Evolutionary conservation across 352 stramenopile genomes (phyloP).

Genomic region (Phytophthora colocasiae): DNA sequence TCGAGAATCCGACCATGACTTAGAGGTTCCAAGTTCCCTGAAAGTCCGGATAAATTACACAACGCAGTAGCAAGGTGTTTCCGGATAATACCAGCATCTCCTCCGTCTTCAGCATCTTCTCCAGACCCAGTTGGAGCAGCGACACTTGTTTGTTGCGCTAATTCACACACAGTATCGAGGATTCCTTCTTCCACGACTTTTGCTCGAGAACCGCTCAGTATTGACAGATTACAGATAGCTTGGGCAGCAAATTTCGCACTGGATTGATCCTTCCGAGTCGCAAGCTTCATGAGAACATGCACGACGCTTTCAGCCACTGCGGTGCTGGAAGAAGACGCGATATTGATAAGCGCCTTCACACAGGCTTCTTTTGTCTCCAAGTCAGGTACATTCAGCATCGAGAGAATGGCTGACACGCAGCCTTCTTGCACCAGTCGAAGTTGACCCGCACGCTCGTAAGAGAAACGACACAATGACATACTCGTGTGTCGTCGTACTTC

Average conservation of each 20-base stretch:
- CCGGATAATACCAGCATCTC: slow-evolving; percentile 44
- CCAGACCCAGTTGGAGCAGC: slow-evolving; percentile 3
- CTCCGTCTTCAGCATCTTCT: slow-evolving; percentile 31
- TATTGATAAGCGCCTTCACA: slow-evolving; percentile 89
- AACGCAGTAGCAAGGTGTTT: slow-evolving; percentile 73
- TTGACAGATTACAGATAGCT: slow-evolving; percentile 81
- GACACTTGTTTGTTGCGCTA: slow-evolving; percentile 48
- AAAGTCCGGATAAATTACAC: slow-evolving; percentile 81
- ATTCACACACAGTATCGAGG: slow-evolving; percentile 75
- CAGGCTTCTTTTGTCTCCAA: slow-evolving; percentile 85
- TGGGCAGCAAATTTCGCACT: slow-evolving; percentile 69
- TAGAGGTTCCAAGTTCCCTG: slow-evolving; percentile 71
- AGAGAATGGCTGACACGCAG: slow-evolving; percentile 83
- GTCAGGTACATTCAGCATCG: slow-evolving; percentile 84
- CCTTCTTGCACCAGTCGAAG: slow-evolving; percentile 82
- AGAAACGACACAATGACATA: slow-evolving; percentile 85
- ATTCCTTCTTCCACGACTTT: slow-evolving; percentile 86
- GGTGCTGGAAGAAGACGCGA: slow-evolving; percentile 68
- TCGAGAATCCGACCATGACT: slow-evolving; percentile 75
- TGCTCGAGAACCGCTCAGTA: slow-evolving; percentile 66
- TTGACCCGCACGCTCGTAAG: slow-evolving; percentile 75
- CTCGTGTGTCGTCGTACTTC: slow-evolving; percentile 86
- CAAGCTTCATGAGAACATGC: slow-evolving; percentile 80
- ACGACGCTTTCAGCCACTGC: slow-evolving; percentile 79
- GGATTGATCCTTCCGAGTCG: slow-evolving; percentile 64